Evolutionary conservation across 2,329 filamentous ascomycete genomes (phyloP), one percentile per base, ranked within the genome.

Genomic region (Paecilomyces dactylethromorphus): DNA sequence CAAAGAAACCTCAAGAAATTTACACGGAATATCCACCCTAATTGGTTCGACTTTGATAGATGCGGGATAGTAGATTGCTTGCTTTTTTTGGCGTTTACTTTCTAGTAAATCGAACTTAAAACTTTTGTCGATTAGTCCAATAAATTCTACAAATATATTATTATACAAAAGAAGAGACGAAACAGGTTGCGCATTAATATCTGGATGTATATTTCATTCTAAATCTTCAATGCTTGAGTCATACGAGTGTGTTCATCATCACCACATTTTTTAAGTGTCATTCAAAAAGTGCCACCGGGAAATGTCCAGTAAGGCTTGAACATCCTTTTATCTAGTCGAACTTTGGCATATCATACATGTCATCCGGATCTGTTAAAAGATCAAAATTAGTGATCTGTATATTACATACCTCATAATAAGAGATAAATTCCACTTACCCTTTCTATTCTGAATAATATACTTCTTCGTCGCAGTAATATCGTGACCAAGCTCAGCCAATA

Each of bases 361-460:
- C 79, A 33, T 80, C 78, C 1, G 80, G 80, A 73, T 84, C 82
- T 81, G 53, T 3, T 26, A 45, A 22, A 22, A 21, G 53, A n/a
- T 3, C 1, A 10, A 15, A 54, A 35, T 22, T 11, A 45, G 45
- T 58, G n/a, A 18, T 29, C n/a, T 21, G 5, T 10, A 18, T 45
- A n/a, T 7, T 22, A 15, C 12, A 54, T 35, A 33, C n/a, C 65
- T 65, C 53, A 51, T 39, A 5, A n/a, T 7, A 18, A n/a, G 15
- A 10, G 15, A n/a, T 2, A 45, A 18, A 11, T 15, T 18, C 35
- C 29, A 69, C 77, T 72, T 67, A 84, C 82, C 83, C 65, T 81
- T 79, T 3, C 83, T 80, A 50, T 82, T 72, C 26, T 72, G 69
- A 49, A 76, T 60, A 58, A 88, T 87, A 63, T 81, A 85, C 58